Conservation (phyloP, 1,139 yeast species). For the Pneumocystis oryctolagi region DNA sequence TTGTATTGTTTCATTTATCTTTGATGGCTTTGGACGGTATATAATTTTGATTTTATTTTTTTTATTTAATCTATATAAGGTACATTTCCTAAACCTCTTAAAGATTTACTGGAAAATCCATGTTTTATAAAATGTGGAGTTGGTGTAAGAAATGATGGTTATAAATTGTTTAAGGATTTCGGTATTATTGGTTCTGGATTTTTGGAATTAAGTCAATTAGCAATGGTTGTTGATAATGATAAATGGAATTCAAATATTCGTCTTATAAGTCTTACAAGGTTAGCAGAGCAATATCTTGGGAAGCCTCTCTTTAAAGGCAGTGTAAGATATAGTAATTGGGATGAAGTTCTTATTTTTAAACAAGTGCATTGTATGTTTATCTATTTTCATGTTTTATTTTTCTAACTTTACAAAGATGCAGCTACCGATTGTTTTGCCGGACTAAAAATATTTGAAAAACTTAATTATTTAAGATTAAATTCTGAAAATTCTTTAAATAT, state of each 20-base stretch:
- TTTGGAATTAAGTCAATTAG: constrained; percentile 2
- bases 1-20: neutral
- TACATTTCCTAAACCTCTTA: constrained; percentile 1
- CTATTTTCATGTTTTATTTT: neutral
- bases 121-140: constrained; percentile 2
- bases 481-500: neutral
- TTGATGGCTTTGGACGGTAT: neutral
- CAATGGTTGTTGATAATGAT: constrained; percentile 2
- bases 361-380: constrained; percentile 1
- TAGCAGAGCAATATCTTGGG: neutral
- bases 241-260: neutral
- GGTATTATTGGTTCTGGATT: constrained; percentile 2
- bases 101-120: neutral
- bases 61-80: neutral
- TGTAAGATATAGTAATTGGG: constrained; percentile 2
- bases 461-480: neutral
- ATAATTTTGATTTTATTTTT: neutral
- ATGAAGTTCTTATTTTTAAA: neutral
- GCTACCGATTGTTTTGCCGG: constrained; percentile 1
- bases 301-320: neutral
- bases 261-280: neutral
- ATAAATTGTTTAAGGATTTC: constrained; percentile 1
- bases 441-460: neutral
- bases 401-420: neutral
- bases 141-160: constrained; percentile 2